Evolutionary conservation across 805 yeast genomes (phyloP).

Genomic region (Metschnikowia cerradonensis): DNA sequence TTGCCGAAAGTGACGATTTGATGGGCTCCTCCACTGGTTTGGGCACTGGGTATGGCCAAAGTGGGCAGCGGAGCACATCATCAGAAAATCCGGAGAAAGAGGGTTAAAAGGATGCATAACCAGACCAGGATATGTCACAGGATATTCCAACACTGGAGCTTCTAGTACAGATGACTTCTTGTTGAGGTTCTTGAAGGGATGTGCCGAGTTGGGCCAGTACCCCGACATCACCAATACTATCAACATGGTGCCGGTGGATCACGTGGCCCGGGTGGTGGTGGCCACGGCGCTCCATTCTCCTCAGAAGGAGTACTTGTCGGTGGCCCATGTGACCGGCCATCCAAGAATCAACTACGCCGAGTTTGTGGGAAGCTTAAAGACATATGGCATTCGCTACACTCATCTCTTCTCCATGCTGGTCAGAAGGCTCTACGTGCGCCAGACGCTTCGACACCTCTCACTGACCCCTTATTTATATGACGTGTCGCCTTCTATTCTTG

Average conservation of each 20-base stretch:
- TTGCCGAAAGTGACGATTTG: conserved; percentile 79
- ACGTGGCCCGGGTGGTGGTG: conserved; percentile 87
- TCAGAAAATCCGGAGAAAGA: conserved; percentile 79
- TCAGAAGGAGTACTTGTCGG: conserved; percentile 47
- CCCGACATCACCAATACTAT: conserved; percentile 87
- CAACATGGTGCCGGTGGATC: conserved; percentile 97
- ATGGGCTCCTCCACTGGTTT: conserved; percentile 78
- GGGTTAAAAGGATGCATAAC: conserved; percentile 88
- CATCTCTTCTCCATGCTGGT: too few species aligned
- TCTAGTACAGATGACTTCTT: conserved; percentile 96
- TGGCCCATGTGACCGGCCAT: conserved; percentile 96
- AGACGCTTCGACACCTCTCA: too few species aligned
- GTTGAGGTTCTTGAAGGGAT: conserved; percentile 90
- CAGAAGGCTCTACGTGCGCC: too few species aligned
- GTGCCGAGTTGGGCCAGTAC: conserved; percentile 77
- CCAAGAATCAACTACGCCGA: conserved; percentile 83
- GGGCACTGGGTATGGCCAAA: conserved; percentile 95
- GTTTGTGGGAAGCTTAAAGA: conserved; percentile 59
- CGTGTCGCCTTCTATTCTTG: too few species aligned
- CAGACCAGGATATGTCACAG: conserved; percentile 96
- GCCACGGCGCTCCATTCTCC: conserved; percentile 83
- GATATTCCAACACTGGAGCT: conserved; percentile 78
- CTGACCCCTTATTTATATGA: too few species aligned
- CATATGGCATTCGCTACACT: conserved; percentile 63
- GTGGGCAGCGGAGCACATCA: conserved; percentile 93